A percentile compares a stretch with the other conserved stretches of the same genome.
Evolutionary conservation across 352 stramenopile species (phyloP).

Genomic region (Globisporangium ultimum): DNA sequence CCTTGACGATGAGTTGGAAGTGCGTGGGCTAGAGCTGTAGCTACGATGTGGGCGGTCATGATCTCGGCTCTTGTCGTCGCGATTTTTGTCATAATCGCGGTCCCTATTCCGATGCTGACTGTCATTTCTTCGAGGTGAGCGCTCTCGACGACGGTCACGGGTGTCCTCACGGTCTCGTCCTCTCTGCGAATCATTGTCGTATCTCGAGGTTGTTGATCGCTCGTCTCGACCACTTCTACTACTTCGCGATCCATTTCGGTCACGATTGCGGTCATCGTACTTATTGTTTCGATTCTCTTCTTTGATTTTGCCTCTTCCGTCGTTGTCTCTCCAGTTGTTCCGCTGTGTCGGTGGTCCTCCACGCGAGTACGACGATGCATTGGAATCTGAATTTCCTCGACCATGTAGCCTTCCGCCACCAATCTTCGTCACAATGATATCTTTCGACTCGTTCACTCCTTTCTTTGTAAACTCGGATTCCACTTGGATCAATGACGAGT

Average conservation of each 20-base stretch:
- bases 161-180: conserved; percentile 8
- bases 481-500: conserved; percentile 49
- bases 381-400: conserved; percentile 7
- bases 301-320: conserved; percentile 9
- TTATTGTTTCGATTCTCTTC: conserved; percentile 13
- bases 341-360: conserved; percentile 3
- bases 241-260: conserved; percentile 12
- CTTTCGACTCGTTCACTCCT: conserved; percentile 57
- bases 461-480: conserved; percentile 69
- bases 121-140: conserved; percentile 10
- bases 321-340: conserved; percentile 8
- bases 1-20: conserved; percentile 24
- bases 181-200: conserved; percentile 8
- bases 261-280: conserved; percentile 23
- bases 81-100: conserved; percentile 20
- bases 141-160: conserved; percentile 12
- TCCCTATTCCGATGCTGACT: conserved; percentile 25
- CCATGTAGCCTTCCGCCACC: conserved; percentile 13
- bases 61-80: conserved; percentile 6
- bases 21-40: conserved; percentile 30
- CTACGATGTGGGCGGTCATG: conserved; percentile 28
- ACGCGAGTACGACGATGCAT: conserved; percentile 7
- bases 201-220: conserved; percentile 12
- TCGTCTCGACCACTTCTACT: conserved; percentile 13
- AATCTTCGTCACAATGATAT: conserved; percentile 32